Evolutionary conservation across 305 asterid genomes (phyloP).

Genomic region (Petunia hybrid): DNA sequence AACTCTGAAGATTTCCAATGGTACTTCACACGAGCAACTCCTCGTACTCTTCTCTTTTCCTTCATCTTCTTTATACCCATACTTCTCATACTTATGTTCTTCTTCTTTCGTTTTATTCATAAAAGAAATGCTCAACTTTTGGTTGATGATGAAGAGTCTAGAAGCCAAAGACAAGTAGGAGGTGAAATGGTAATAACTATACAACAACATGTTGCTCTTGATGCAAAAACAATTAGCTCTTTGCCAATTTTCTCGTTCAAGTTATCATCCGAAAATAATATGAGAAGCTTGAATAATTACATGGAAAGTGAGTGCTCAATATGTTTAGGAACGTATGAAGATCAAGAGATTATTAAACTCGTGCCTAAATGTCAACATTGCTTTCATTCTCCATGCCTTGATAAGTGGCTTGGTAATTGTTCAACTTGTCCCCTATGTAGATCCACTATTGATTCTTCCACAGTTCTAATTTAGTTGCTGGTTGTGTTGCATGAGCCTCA

Average conservation of each 20-base stretch:
- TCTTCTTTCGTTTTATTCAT: background rate
- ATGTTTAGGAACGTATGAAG: constrained; percentile 30
- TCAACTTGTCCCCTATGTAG: constrained; percentile 36
- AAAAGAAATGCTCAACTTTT: background rate
- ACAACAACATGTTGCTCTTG: no score
- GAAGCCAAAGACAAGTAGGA: background rate
- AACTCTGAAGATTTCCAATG: background rate
- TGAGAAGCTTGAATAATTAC: background rate
- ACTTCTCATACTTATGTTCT: background rate
- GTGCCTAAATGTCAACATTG: constrained; percentile 32
- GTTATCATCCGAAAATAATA: background rate
- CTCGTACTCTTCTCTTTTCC: background rate
- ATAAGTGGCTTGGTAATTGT: constrained; percentile 31
- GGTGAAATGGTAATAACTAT: no score
- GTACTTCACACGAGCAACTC: background rate
- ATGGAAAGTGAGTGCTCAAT: constrained; percentile 33
- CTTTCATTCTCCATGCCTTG: constrained; percentile 33
- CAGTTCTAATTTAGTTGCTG: background rate
- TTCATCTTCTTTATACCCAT: background rate
- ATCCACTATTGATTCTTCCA: background rate
- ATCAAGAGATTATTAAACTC: constrained; percentile 26
- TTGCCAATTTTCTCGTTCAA: background rate
- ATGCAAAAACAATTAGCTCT: no score
- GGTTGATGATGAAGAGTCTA: background rate
- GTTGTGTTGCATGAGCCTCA: no score